Conservation (phyloP, 1,284 basidiomycete species). For the Apiotrichum siamense region DNA sequence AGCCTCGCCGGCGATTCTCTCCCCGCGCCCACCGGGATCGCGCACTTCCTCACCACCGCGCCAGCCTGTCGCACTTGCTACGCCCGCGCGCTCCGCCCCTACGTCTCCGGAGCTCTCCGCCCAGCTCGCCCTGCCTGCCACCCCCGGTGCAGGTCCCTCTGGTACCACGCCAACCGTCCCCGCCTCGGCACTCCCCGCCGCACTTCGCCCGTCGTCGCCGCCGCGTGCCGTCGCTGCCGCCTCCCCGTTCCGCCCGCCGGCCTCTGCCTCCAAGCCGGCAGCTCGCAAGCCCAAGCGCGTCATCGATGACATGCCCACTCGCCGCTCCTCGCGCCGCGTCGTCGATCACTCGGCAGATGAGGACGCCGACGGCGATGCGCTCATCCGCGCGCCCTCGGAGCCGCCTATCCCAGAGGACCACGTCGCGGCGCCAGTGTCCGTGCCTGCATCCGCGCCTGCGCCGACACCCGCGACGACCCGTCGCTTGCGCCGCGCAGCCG, state of each 20-base stretch:
- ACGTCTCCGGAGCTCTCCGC: background rate
- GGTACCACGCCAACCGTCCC: background rate
- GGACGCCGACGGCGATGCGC: background rate
- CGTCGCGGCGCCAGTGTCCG: background rate
- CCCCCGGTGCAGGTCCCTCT: background rate
- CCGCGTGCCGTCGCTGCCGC: constrained; percentile 7
- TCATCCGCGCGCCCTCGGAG: constrained; percentile 11
- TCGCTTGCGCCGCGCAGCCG: constrained; percentile 2
- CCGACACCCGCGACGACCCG: background rate
- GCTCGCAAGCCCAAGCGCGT: constrained; percentile 18
- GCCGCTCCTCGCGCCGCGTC: constrained; percentile 9
- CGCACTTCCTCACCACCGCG: background rate
- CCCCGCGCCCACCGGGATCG: background rate
- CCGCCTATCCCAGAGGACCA: constrained; percentile 16
- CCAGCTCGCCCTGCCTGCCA: background rate
- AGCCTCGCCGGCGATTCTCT: constrained; percentile 2
- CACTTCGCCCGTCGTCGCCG: constrained; percentile 14
- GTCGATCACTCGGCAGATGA: constrained; percentile 1
- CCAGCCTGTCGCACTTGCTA: too few species aligned
- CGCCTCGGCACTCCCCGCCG: constrained; percentile 8
- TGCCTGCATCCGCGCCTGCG: background rate
- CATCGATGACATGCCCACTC: constrained; percentile 27
- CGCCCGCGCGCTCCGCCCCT: background rate
- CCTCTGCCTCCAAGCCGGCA: constrained; percentile 6
- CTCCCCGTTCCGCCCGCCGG: constrained; percentile 27